Conservation (phyloP, 2,329 filamentous ascomycete species). For the Colletotrichum orchidophilum region DNA sequence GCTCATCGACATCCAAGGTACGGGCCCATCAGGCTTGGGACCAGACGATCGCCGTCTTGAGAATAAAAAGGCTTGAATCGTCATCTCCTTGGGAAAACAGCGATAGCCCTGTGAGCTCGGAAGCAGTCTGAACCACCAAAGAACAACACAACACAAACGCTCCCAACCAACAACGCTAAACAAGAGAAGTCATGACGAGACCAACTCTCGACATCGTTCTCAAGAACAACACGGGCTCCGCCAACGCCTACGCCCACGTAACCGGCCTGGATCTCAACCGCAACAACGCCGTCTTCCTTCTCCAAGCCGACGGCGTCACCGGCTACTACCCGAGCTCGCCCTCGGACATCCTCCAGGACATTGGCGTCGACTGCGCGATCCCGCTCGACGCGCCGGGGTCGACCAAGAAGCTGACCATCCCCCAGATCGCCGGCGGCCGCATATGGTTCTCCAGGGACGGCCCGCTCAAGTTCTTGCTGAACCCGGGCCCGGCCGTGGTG, state of each 20-base stretch:
- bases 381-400: conserved; percentile 68
- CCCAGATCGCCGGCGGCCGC: conserved; percentile 74
- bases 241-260: conserved; percentile 73
- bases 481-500: conserved; percentile 76
- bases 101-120: neutral
- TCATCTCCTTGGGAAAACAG: neutral
- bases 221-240: conserved; percentile 71
- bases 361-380: conserved; percentile 70
- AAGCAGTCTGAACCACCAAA: neutral
- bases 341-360: conserved; percentile 54
- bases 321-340: conserved; percentile 73
- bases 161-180: neutral
- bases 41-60: neutral
- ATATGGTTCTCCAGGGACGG: conserved; percentile 75
- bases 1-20: neutral
- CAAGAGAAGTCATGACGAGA: conserved; percentile 42
- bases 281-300: conserved; percentile 67
- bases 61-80: neutral
- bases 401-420: conserved; percentile 70
- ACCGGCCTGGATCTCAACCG: conserved; percentile 72
- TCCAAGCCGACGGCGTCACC: conserved; percentile 72
- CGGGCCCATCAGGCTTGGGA: neutral
- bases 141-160: neutral
- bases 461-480: conserved; percentile 74
- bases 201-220: conserved; percentile 66